These are phyloP conservation scores for Miamiensis avidus DNA, from an alignment of 169 alveolate genomes.

Conservation along the genomic window DNA sequence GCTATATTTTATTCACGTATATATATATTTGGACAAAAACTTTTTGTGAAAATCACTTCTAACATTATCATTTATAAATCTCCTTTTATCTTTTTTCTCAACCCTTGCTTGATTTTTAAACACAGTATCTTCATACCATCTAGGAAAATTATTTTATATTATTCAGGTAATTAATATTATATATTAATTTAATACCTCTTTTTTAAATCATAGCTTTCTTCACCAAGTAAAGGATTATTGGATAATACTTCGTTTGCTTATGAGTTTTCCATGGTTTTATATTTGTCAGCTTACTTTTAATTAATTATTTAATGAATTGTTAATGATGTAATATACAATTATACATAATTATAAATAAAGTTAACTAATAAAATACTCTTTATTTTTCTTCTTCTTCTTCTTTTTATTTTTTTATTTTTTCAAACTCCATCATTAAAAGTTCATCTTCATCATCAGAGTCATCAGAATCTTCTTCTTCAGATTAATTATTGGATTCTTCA, in stretches of 20 bases:
- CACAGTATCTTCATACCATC: slow-evolving; percentile 92
- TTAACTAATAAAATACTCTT: slow-evolving; percentile 9
- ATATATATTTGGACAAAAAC: slow-evolving; percentile 88
- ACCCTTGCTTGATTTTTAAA: slow-evolving; percentile 87
- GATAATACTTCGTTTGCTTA: slow-evolving; percentile 65
- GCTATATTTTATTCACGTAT: slow-evolving; percentile 22
- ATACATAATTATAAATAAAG: slow-evolving; percentile 22
- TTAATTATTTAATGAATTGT: slow-evolving; percentile 13
- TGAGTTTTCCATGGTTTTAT: slow-evolving; percentile 48
- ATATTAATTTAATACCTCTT: slow-evolving; percentile 40
- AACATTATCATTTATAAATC: slow-evolving; percentile 94
- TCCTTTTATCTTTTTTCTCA: slow-evolving; percentile 77
- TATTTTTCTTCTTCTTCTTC: slow-evolving; percentile 84
- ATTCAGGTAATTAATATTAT: neutral
- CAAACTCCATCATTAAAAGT: slow-evolving; percentile 90
- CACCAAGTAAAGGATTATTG: slow-evolving; percentile 78
- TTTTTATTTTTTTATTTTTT: slow-evolving; percentile 89
- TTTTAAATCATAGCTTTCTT: slow-evolving; percentile 73
- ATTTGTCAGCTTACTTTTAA: slow-evolving; percentile 61
- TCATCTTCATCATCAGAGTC: slow-evolving; percentile 86
- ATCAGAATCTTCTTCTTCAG: slow-evolving; percentile 19
- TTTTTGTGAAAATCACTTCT: slow-evolving; percentile 94
- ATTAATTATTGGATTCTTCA: slow-evolving; percentile 29
- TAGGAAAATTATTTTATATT: slow-evolving; percentile 1
- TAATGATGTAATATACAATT: slow-evolving; percentile 23